phyloP scores from a whole-genome alignment of 129 eudicot genomes.

The Daucus carota region DH1_v3.0 NC_030382.2:33227501-33228000 shows the following conservation, averaged over 20 bases:
- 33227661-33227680: constrained; percentile 19
- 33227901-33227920: background rate
- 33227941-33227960: background rate
- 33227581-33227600: constrained; percentile 58
- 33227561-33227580: constrained; percentile 31
- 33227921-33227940: background rate
- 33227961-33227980: constrained; percentile 30
- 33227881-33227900: constrained; percentile 19
- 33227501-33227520: constrained; percentile 24
- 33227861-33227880: constrained; percentile 17
- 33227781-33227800: constrained; percentile 29
- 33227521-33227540: constrained; percentile 39
- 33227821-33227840: constrained; percentile 44
- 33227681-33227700: constrained; percentile 22
- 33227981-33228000: constrained; percentile 29
- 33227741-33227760: constrained; percentile 35
- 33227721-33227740: constrained; percentile 24
- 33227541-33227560: constrained; percentile 20
- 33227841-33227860: constrained; percentile 38
- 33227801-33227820: constrained; percentile 42
- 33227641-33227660: constrained; percentile 44
- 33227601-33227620: constrained; percentile 40
- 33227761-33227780: constrained; percentile 35
- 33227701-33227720: constrained; percentile 22
- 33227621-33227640: constrained; percentile 41